Percentiles rank a stretch among this genome's conserved stretches.
phyloP scores from a whole-genome alignment of 129 eudicot genomes.

The Saussurea involucrata region DNA sequence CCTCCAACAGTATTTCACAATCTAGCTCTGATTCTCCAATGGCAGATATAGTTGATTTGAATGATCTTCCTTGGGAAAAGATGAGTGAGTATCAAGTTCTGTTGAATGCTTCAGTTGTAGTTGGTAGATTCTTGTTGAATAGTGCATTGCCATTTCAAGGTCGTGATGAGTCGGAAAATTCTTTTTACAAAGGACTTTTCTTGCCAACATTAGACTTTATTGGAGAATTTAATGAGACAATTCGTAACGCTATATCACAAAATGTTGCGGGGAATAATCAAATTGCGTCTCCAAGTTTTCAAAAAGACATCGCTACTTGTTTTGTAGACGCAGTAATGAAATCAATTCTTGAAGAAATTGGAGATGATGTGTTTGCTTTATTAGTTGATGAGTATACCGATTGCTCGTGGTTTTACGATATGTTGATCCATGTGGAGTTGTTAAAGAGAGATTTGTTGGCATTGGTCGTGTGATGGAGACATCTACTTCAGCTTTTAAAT shows the following conservation, averaged over 20 bases:
- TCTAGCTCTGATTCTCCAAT: too few relatives aligned
- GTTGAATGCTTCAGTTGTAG: background rate
- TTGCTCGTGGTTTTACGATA: background rate
- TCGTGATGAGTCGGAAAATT: background rate
- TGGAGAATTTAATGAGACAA: too few relatives aligned
- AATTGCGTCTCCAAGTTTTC: background rate
- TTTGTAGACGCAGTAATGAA: background rate
- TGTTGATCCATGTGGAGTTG: background rate
- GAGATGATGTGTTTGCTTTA: constrained; percentile 3
- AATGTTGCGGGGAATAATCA: background rate
- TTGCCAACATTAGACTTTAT: too few relatives aligned
- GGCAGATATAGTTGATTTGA: background rate
- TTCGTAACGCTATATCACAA: background rate
- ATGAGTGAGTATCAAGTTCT: background rate
- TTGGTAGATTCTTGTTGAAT: background rate
- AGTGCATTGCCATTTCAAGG: background rate
- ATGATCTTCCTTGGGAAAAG: background rate
- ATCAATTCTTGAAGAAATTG: background rate
- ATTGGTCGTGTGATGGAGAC: background rate
- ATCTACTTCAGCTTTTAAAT: background rate
- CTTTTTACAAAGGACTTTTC: background rate
- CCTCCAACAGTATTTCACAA: background rate
- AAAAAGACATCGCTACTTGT: background rate
- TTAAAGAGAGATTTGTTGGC: background rate
- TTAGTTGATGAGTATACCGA: background rate